These are phyloP conservation scores for Cercospora sp. DNA, from an alignment of 2,329 filamentous ascomycete species.

Conservation along the genomic window DNA sequence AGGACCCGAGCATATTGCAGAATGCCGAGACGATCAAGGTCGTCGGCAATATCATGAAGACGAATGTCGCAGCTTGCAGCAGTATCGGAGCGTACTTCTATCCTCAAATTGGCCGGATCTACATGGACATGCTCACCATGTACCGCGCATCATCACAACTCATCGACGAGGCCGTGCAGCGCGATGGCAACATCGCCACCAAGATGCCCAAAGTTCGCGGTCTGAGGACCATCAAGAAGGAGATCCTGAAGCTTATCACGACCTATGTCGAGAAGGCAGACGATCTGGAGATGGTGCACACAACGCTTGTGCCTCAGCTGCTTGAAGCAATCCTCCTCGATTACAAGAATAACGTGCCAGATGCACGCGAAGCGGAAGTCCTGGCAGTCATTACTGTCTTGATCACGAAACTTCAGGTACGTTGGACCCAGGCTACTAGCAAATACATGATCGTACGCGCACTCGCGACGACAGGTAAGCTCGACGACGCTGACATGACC, in stretches of 20 bases:
- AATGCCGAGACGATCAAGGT: conserved; percentile 96
- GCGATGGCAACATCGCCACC: conserved; percentile 87
- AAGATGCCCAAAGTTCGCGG: conserved; percentile 97
- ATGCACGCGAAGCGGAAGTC: conserved; percentile 93
- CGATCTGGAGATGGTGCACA: conserved; percentile 87
- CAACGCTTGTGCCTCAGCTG: conserved; percentile 92
- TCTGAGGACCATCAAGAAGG: conserved; percentile 96
- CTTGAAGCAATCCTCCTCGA: conserved; percentile 91
- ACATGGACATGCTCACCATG: conserved; percentile 98
- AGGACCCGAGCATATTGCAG: conserved; percentile 82
- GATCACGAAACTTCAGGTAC: conserved; percentile 92
- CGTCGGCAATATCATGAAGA: conserved; percentile 99
- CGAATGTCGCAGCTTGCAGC: conserved; percentile 96
- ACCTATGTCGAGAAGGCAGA: conserved; percentile 98
- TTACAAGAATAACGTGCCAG: conserved; percentile 95
- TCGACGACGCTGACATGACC: conserved; percentile 33
- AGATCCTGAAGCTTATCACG: conserved; percentile 97
- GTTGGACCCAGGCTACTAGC: conserved; percentile 59
- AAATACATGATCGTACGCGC: conserved; percentile 50
- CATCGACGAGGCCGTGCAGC: conserved; percentile 87
- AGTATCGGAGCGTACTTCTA: conserved; percentile 98
- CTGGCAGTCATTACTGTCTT: conserved; percentile 97
- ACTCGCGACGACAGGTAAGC: conserved; percentile 24
- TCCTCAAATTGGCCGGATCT: conserved; percentile 95
- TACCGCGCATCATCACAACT: conserved; percentile 95